Conservation (phyloP, 2,329 filamentous ascomycete species). For the Fusarium setosum region DNA sequence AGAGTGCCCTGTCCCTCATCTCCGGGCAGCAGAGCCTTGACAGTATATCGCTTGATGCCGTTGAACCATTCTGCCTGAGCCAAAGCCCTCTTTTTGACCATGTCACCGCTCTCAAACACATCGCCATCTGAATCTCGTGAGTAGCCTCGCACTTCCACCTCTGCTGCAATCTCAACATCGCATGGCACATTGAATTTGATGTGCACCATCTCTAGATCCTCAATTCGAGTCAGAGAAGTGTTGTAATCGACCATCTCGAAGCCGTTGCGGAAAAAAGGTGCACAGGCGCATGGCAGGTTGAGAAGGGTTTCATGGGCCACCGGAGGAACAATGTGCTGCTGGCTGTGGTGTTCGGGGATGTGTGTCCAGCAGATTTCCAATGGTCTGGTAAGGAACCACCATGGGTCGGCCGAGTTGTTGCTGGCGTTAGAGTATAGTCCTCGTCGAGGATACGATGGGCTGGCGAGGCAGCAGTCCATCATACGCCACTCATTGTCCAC, state of each 20-base stretch:
- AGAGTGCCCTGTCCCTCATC: constrained; percentile 90
- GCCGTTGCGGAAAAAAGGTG: constrained; percentile 86
- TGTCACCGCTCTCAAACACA: constrained; percentile 90
- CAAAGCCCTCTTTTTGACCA: constrained; percentile 85
- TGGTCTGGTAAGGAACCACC: constrained; percentile 94
- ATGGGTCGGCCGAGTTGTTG: constrained; percentile 79
- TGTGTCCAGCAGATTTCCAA: constrained; percentile 96
- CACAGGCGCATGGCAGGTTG: constrained; percentile 86
- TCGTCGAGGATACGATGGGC: constrained; percentile 87
- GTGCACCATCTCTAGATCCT: constrained; percentile 94
- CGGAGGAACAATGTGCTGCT: constrained; percentile 93
- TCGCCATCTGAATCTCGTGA: constrained; percentile 89
- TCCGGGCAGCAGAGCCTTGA: constrained; percentile 91
- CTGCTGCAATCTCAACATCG: constrained; percentile 91
- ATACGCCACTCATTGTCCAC: constrained; percentile 97
- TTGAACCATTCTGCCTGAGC: constrained; percentile 92
- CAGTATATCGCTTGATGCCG: constrained; percentile 88
- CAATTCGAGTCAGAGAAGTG: constrained; percentile 85
- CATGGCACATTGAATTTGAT: constrained; percentile 87
- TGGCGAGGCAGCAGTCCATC: constrained; percentile 93
- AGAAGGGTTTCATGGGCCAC: constrained; percentile 88
- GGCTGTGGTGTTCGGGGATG: constrained; percentile 85
- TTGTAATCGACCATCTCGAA: constrained; percentile 90
- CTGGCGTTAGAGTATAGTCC: constrained; percentile 79
- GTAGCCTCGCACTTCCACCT: constrained; percentile 87